Percentiles rank a stretch among this genome's conserved stretches.
Conservation (phyloP, 1,139 yeast genomes). For the Taphrina flavorubra region DNA sequence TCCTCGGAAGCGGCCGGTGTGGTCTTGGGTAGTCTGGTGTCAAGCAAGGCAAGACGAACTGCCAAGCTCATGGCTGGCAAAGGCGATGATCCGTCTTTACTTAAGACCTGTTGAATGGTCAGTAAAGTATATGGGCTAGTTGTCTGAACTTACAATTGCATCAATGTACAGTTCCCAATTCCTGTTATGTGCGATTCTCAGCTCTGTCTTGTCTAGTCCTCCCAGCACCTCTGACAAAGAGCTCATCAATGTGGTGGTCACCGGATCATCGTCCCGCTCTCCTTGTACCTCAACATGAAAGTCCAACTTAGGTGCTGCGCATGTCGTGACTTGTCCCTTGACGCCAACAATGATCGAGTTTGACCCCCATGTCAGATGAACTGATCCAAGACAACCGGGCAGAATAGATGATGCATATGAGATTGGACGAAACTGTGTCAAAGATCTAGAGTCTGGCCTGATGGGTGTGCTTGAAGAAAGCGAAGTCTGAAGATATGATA, state of each 20-base stretch:
- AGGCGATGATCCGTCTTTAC: slow-evolving; percentile 29
- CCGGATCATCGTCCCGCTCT: slow-evolving; percentile 33
- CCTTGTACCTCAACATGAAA: slow-evolving; percentile 29
- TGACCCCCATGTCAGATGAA: slow-evolving; percentile 31
- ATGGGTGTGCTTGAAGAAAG: slow-evolving; percentile 25
- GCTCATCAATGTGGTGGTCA: slow-evolving; percentile 10
- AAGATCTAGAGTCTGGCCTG: slow-evolving; percentile 25
- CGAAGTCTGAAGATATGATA: slow-evolving; percentile 29
- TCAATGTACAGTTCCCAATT: slow-evolving; percentile 32
- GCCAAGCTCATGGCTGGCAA: slow-evolving; percentile 35
- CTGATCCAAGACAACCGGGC: slow-evolving; percentile 33
- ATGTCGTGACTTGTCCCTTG: slow-evolving; percentile 26
- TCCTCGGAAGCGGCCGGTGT: slow-evolving; percentile 10
- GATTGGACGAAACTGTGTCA: slow-evolving; percentile 37
- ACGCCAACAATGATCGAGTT: slow-evolving; percentile 31
- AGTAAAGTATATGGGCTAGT: background rate
- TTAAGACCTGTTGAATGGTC: slow-evolving; percentile 1
- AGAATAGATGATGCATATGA: slow-evolving; percentile 32
- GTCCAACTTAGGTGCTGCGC: slow-evolving; percentile 4
- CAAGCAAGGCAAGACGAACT: slow-evolving; percentile 38
- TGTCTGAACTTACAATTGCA: slow-evolving; percentile 7
- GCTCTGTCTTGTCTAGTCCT: slow-evolving; percentile 23
- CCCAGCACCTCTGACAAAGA: slow-evolving; percentile 11
- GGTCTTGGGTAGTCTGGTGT: slow-evolving; percentile 34
- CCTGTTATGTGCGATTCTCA: slow-evolving; percentile 18